These are phyloP conservation scores for Xylaria longipes DNA, from an alignment of 495 filamentous ascomycete species.

Conservation along the genomic window DNA sequence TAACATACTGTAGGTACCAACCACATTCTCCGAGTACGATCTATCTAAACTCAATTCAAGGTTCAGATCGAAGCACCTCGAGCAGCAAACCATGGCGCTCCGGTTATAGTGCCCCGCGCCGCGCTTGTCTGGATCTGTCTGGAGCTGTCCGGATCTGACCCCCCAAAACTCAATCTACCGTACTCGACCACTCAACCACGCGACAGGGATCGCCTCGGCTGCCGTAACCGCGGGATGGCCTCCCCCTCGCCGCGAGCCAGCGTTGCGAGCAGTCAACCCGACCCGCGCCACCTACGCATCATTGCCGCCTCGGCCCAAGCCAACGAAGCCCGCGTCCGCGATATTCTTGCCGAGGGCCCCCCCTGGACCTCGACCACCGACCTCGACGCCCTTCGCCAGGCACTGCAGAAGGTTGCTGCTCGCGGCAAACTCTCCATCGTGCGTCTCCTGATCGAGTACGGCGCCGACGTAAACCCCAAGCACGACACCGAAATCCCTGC, in stretches of 20 bases:
- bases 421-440: slow-evolving; percentile 60
- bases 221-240: slow-evolving; percentile 30
- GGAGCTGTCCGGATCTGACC: not conserved
- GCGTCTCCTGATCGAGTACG: slow-evolving; percentile 57
- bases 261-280: slow-evolving; percentile 44
- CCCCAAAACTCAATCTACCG: not conserved
- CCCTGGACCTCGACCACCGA: slow-evolving; percentile 39
- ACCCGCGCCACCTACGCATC: slow-evolving; percentile 42
- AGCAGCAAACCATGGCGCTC: slow-evolving; percentile 10
- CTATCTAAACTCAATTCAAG: not conserved
- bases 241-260: slow-evolving; percentile 40
- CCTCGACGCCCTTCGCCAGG: slow-evolving; percentile 40
- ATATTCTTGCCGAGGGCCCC: slow-evolving; percentile 40
- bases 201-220: not conserved
- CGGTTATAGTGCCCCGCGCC: slow-evolving; percentile 6
- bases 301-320: slow-evolving; percentile 43
- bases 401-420: slow-evolving; percentile 65
- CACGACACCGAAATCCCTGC: slow-evolving; percentile 38
- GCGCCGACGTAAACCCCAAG: slow-evolving; percentile 59
- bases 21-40: too few relatives aligned
- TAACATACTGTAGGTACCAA: too few relatives aligned
- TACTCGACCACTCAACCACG: not conserved
- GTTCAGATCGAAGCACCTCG: not conserved
- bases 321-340: slow-evolving; percentile 42
- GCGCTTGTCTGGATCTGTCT: not conserved